Conservation (phyloP, 2,329 filamentous ascomycete species). For the Graphilbum fragrans region DNA sequence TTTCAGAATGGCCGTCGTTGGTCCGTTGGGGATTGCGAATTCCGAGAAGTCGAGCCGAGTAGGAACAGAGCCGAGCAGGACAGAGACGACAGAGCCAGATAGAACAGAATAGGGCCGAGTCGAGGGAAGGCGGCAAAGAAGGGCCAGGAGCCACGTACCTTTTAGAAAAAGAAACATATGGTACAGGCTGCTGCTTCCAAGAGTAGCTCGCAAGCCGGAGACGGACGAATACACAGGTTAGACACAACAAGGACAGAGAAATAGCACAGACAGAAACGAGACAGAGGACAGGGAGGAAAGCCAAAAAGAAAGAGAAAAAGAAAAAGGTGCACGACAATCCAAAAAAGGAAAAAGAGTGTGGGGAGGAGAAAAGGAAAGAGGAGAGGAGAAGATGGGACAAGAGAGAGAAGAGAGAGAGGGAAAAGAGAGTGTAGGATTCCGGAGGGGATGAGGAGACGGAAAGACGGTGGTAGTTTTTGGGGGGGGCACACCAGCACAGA, state of each 20-base stretch:
- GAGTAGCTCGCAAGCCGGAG: neutral
- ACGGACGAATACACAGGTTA: neutral
- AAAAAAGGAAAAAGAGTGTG: neutral
- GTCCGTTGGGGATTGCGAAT: too few species aligned
- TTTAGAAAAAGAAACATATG: slow-evolving; percentile 9
- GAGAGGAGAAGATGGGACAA: neutral
- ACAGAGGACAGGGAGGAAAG: neutral
- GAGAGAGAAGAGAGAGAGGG: neutral
- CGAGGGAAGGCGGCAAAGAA: neutral
- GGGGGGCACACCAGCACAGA: too few species aligned
- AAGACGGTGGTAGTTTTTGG: neutral
- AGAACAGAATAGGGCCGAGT: too few species aligned
- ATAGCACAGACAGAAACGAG: neutral
- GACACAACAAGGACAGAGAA: neutral
- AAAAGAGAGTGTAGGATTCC: neutral
- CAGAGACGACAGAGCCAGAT: too few species aligned
- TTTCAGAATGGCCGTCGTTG: too few species aligned
- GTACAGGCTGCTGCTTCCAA: slow-evolving; percentile 8
- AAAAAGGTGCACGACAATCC: neutral
- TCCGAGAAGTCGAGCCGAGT: too few species aligned
- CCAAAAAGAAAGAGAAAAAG: neutral
- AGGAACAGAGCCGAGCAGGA: too few species aligned
- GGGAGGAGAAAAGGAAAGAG: neutral
- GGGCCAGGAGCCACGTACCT: slow-evolving; percentile 3
- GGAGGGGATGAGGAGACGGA: too few species aligned